A percentile compares a stretch with the other conserved stretches of the same genome.
phyloP scores from a whole-genome alignment of 129 eudicot species.

The Ambrosia artemisiifolia region DNA sequence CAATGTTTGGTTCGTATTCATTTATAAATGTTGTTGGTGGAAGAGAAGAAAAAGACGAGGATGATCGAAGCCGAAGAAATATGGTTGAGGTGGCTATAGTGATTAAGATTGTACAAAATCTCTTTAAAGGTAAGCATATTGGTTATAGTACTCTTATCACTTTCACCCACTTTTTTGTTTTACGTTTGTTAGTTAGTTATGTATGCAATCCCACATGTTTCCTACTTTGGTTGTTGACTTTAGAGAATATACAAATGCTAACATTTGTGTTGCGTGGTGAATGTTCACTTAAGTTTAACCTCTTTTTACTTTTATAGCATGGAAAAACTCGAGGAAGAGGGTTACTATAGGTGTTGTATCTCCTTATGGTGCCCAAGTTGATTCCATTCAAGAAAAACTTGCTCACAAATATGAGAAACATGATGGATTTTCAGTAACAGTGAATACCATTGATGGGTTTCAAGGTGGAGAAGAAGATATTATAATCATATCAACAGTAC shows the following conservation, averaged over 20 bases:
- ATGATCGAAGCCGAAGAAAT: background rate
- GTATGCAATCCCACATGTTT: too few species aligned
- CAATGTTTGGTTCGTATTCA: background rate
- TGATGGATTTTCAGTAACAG: slow-evolving; percentile 47
- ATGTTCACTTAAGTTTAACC: too few species aligned
- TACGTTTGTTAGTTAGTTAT: too few species aligned
- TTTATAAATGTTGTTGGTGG: background rate
- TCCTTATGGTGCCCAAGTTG: slow-evolving; percentile 78
- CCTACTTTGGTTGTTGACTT: too few species aligned
- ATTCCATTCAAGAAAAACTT: slow-evolving; percentile 48
- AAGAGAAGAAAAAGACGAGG: background rate
- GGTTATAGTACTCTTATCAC: too few species aligned
- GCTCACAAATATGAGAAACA: slow-evolving; percentile 36
- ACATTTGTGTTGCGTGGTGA: too few species aligned
- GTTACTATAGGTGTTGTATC: slow-evolving; percentile 64
- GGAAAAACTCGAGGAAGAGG: slow-evolving; percentile 35
- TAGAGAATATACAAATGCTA: too few species aligned
- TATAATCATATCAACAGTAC: slow-evolving; percentile 61
- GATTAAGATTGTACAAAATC: background rate
- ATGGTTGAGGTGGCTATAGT: background rate
- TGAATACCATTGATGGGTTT: slow-evolving; percentile 77
- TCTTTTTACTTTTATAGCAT: slow-evolving; percentile 32
- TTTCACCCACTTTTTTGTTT: too few species aligned
- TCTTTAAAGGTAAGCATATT: too few species aligned
- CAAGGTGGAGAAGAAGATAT: slow-evolving; percentile 80